Conservation (phyloP, 495 filamentous ascomycete genomes). For the Trichoderma gamsii region DNA sequence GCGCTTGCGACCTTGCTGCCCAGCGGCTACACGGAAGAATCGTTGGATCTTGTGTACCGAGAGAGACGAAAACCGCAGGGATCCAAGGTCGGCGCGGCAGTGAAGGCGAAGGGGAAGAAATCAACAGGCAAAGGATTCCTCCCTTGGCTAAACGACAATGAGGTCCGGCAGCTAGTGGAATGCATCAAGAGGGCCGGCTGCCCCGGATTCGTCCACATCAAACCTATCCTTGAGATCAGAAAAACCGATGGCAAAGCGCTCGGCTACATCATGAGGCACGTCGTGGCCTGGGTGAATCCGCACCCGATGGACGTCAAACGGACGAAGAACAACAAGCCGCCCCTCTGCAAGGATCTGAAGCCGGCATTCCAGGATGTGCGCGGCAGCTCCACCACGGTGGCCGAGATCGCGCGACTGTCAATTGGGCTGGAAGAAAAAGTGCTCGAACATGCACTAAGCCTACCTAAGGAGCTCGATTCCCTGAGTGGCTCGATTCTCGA, state of each 20-base stretch:
- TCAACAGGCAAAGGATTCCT: not conserved
- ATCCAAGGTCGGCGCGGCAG: too few species aligned
- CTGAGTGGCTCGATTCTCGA: not conserved
- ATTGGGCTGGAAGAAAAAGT: not conserved
- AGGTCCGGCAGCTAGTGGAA: not conserved
- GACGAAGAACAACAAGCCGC: not conserved
- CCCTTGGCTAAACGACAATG: not conserved
- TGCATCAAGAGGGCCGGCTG: not conserved
- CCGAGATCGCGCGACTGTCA: not conserved
- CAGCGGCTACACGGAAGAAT: too few species aligned
- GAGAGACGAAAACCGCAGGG: too few species aligned
- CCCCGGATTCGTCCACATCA: not conserved
- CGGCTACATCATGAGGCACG: not conserved
- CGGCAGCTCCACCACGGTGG: not conserved
- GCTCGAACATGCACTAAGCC: not conserved
- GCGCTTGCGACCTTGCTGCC: too few species aligned
- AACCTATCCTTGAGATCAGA: not conserved
- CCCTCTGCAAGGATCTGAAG: not conserved
- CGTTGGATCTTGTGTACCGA: too few species aligned
- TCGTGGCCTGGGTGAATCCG: not conserved
- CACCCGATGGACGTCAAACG: not conserved
- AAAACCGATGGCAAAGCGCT: not conserved
- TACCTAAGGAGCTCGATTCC: not conserved
- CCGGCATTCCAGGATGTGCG: not conserved
- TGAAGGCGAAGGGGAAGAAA: too few species aligned